Percentiles rank a stretch among this genome's conserved stretches.
These are phyloP conservation scores for Ceratobasidium sp. DNA, from an alignment of 1,284 basidiomycete species.

Conservation along the genomic window DNA sequence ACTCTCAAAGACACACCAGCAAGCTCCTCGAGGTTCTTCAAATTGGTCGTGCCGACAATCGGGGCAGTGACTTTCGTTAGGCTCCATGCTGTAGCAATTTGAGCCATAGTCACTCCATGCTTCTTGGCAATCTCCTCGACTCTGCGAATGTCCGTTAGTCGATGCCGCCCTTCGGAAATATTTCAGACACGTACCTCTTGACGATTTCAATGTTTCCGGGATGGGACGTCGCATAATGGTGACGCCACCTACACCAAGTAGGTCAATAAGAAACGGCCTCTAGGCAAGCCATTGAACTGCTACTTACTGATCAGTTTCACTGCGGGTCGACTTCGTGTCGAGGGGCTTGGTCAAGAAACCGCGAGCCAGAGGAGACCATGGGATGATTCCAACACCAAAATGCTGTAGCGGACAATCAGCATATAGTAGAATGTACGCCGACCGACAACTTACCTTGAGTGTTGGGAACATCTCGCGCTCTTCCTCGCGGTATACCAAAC, in stretches of 20 bases:
- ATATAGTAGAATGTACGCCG: too few relatives aligned
- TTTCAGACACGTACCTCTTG: too few relatives aligned
- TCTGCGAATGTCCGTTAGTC: too few relatives aligned
- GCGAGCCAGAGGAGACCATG: slow-evolving; percentile 47
- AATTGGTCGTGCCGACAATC: slow-evolving; percentile 45
- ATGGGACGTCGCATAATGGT: too few relatives aligned
- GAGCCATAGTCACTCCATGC: slow-evolving; percentile 51
- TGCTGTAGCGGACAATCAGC: too few relatives aligned
- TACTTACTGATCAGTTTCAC: slow-evolving; percentile 31
- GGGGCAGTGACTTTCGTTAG: slow-evolving; percentile 46
- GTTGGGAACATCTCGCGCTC: slow-evolving; percentile 56
- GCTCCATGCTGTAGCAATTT: slow-evolving; percentile 26
- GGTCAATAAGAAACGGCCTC: background rate
- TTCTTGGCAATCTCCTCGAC: slow-evolving; percentile 50
- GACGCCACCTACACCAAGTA: too few relatives aligned
- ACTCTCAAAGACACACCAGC: slow-evolving; percentile 22
- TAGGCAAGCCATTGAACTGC: too few relatives aligned
- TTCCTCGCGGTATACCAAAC: slow-evolving; percentile 54
- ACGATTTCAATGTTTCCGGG: too few relatives aligned
- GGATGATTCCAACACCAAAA: slow-evolving; percentile 51
- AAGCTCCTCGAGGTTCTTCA: slow-evolving; percentile 46
- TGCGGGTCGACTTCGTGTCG: slow-evolving; percentile 24
- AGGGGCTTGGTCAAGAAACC: slow-evolving; percentile 42
- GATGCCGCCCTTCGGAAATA: too few relatives aligned
- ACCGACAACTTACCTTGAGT: slow-evolving; percentile 39